Evolutionary conservation across 1,284 basidiomycete species (phyloP).

Genomic region (Chalciporus sp.): DNA sequence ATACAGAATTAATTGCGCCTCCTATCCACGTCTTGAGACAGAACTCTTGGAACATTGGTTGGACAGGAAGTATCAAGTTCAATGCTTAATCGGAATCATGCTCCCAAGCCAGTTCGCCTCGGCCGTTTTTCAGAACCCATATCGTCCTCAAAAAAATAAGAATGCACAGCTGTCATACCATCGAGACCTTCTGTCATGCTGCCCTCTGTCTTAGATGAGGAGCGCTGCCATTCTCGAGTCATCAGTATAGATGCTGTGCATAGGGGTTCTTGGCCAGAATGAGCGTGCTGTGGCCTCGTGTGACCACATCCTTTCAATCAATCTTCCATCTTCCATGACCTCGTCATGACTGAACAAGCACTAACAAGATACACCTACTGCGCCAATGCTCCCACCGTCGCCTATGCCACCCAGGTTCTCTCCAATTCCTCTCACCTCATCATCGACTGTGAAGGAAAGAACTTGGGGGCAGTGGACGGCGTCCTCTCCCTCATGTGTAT

Average conservation of each 20-base stretch:
- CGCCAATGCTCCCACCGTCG: slow-evolving; percentile 11
- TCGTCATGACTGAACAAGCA: slow-evolving; percentile 12
- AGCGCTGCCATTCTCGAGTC: background rate
- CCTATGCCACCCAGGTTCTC: slow-evolving; percentile 24
- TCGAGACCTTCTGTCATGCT: no score
- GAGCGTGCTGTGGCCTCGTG: slow-evolving; percentile 18
- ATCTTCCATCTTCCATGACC: background rate
- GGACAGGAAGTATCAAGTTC: background rate
- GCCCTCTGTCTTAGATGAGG: no score
- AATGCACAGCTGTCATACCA: no score
- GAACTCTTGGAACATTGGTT: background rate
- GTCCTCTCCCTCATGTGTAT: slow-evolving; percentile 45
- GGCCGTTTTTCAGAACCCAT: background rate
- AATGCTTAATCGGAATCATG: background rate
- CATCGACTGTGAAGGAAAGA: slow-evolving; percentile 42
- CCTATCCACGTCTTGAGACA: background rate
- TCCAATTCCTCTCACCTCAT: slow-evolving; percentile 30
- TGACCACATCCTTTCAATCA: slow-evolving; percentile 8
- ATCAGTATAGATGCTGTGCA: background rate
- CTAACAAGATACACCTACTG: slow-evolving; percentile 24
- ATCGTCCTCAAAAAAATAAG: no score
- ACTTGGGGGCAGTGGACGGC: slow-evolving; percentile 40
- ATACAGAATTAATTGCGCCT: background rate
- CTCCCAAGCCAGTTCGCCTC: background rate
- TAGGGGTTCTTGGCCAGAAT: background rate